Conservation (phyloP, 2,329 filamentous ascomycete genomes). For the Ambrosiella xylebori region DNA sequence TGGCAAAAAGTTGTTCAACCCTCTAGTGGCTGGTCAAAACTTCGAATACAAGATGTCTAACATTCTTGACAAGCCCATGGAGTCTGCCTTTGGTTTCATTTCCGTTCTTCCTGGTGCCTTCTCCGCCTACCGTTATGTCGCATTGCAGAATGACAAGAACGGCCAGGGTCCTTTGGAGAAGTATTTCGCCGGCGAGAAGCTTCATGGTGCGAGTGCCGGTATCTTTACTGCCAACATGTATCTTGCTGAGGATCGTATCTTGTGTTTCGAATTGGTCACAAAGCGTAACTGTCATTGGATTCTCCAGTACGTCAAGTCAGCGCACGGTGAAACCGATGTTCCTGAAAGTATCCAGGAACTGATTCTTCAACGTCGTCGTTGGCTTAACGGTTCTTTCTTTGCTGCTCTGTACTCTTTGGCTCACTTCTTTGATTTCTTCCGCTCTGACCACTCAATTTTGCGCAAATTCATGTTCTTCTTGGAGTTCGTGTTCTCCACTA, state of each 20-base stretch:
- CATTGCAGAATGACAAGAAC: conserved; percentile 91
- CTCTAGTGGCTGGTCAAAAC: conserved; percentile 88
- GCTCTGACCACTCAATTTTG: conserved; percentile 73
- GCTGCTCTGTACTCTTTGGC: conserved; percentile 87
- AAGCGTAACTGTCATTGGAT: conserved; percentile 98
- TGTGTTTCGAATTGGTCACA: conserved; percentile 89
- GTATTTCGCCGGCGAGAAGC: conserved; percentile 93
- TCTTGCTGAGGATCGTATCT: conserved; percentile 71
- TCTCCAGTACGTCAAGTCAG: conserved; percentile 93
- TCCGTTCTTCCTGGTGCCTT: conserved; percentile 92
- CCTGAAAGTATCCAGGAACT: conserved; percentile 87
- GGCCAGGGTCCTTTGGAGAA: conserved; percentile 85
- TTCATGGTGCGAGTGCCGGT: conserved; percentile 79
- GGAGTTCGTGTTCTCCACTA: conserved; percentile 85
- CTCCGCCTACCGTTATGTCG: conserved; percentile 91
- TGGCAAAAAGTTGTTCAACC: conserved; percentile 80
- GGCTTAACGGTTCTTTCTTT: conserved; percentile 97
- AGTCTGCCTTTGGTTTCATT: conserved; percentile 96
- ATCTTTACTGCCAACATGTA: conserved; percentile 99
- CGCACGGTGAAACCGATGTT: conserved; percentile 91
- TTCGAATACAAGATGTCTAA: conserved; percentile 99
- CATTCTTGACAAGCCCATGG: conserved; percentile 91
- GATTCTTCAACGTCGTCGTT: conserved; percentile 86
- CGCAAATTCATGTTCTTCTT: conserved; percentile 81
- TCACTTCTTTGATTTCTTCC: conserved; percentile 92